Base-by-base conservation (phyloP, 192 early-diverging fungal species). In the Podila minutissima region DNA sequence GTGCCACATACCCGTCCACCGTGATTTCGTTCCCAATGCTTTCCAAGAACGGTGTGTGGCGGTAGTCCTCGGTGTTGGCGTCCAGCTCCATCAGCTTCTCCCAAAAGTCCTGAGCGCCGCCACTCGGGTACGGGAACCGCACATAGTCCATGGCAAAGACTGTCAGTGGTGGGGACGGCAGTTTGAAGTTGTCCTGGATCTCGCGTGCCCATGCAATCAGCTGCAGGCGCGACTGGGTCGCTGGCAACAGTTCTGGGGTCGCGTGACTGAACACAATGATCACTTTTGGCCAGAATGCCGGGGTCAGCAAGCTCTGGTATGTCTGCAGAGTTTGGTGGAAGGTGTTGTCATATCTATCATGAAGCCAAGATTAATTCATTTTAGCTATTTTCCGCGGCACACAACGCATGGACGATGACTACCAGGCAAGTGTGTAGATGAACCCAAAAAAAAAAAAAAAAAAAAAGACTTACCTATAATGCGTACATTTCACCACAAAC, bases 401-500 rank as follows among this genome's bases (percentile, higher is more conserved):
- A 3, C 38, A 7, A 41, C 9, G 2, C 9, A 12, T 13, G 9
- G 11, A 41, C 38, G 38, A 9, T 13, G 33, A 10, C 38, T 41
- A 29, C 33, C 33, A 33, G 33, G 33, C 3, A 33, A 32, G 31
- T 32, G 33, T 7, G 35, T 37, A 10, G 35, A 2, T 41, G 38
- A 41, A 41, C 33, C 5, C 1, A 41, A 3, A 13, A 41, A 12
- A 3, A 41, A 41, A 7, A 0, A 53, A 33, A 41, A 3, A 13
- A 41, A 12, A 3, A 41, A 41, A 7, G 11, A 53, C 74, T 58
- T 71, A 83, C 84, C 84, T 68, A 57, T 85, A 85, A 19, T 68
- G 84, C 32, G 81, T 85, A 46, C 75, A 72, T 62, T 85, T 85
- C 51, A 82, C 75, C 29, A 82, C 84, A 31, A 85, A 69, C 2